Evolutionary conservation across 106 monocot species (phyloP).

Genomic region (Chionographis japonica): DNA sequence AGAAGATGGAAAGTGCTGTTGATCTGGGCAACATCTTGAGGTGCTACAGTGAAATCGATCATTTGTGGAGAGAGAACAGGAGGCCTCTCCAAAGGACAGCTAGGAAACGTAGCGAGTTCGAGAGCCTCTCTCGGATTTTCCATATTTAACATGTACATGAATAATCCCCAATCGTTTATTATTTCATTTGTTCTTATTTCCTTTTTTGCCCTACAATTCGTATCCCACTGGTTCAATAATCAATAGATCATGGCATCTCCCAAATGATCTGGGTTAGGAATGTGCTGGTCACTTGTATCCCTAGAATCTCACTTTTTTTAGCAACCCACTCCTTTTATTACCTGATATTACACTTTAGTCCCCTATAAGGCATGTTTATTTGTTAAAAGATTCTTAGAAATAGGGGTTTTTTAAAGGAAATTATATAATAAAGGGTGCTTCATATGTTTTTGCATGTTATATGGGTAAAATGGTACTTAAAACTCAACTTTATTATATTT

Average conservation of each 20-base stretch:
- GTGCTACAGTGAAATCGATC: slow-evolving; percentile 34
- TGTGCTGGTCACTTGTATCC: too few relatives aligned
- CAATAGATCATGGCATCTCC: slow-evolving; percentile 12
- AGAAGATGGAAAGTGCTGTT: slow-evolving; percentile 12
- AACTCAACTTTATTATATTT: too few relatives aligned
- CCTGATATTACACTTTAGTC: too few relatives aligned
- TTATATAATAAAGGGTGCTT: too few relatives aligned
- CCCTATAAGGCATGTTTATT: too few relatives aligned
- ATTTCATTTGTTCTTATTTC: slow-evolving; percentile 15
- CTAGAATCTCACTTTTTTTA: too few relatives aligned
- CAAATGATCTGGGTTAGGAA: neutral
- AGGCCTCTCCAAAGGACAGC: slow-evolving; percentile 48
- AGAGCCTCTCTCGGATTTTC: slow-evolving; percentile 10
- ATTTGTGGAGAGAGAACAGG: slow-evolving; percentile 56
- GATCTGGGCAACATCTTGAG: slow-evolving; percentile 34
- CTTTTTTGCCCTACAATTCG: slow-evolving; percentile 12
- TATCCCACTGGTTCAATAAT: slow-evolving; percentile 6
- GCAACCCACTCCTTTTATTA: too few relatives aligned
- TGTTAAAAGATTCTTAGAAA: too few relatives aligned
- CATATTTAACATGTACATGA: slow-evolving; percentile 10
- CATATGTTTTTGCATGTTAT: too few relatives aligned
- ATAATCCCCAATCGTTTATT: slow-evolving; percentile 16
- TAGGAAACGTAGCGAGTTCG: slow-evolving; percentile 45
- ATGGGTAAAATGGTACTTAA: too few relatives aligned
- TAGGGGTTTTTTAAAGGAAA: too few relatives aligned